phyloP scores from a whole-genome alignment of 352 stramenopile species.

The Globisporangium emineosum region DNA sequence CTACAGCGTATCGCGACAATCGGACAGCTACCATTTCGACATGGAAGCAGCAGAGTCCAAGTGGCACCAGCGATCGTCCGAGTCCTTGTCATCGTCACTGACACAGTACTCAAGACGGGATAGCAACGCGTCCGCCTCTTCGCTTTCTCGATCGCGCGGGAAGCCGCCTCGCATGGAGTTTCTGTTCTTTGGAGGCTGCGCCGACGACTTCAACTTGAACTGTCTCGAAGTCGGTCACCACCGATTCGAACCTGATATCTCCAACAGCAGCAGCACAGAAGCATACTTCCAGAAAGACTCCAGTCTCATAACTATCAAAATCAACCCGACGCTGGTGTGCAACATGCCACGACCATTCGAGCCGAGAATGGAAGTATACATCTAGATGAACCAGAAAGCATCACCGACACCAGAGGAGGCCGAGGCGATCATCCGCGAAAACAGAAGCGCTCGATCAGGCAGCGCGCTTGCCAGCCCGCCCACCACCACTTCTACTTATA shows the following conservation, averaged over 20 bases:
- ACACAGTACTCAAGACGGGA: background rate
- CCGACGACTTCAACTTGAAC: conserved; percentile 32
- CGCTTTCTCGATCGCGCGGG: background rate
- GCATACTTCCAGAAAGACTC: conserved; percentile 9
- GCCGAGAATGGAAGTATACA: conserved; percentile 26
- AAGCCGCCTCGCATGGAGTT: conserved; percentile 41
- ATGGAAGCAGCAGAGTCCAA: conserved; percentile 8
- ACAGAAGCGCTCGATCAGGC: conserved; percentile 9
- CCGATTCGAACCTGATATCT: conserved; percentile 14
- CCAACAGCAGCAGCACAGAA: conserved; percentile 5
- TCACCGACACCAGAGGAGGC: background rate
- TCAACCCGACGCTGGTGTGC: conserved; percentile 41
- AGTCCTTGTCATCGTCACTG: background rate
- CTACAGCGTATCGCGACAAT: conserved; percentile 2
- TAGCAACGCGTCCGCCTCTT: background rate
- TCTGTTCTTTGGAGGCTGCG: conserved; percentile 47
- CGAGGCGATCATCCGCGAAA: background rate
- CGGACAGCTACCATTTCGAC: conserved; percentile 15
- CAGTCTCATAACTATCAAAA: conserved; percentile 26
- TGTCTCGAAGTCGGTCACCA: conserved; percentile 29
- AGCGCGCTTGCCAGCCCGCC: background rate
- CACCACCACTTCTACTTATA: background rate
- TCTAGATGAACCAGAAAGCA: conserved; percentile 1
- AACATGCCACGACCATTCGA: conserved; percentile 40
- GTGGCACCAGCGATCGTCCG: conserved; percentile 7